These are phyloP conservation scores for Raphanus raphanistrum DNA, from an alignment of 345 rosid genomes.

Conservation along the genomic window DNA sequence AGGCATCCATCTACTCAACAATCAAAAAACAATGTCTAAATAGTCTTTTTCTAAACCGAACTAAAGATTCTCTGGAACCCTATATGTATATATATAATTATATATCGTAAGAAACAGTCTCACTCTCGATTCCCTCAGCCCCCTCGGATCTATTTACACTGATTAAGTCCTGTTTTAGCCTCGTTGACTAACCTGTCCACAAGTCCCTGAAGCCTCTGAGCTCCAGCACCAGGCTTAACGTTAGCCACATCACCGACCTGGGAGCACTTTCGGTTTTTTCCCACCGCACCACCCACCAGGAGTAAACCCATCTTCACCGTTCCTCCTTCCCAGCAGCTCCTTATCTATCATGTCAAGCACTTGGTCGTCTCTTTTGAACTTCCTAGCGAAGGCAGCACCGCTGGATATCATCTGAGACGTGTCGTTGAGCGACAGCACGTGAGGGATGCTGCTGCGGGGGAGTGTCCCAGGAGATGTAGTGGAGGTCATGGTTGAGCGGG, in stretches of 20 bases:
- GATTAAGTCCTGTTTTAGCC: conserved; percentile 52
- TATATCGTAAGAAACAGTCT: conserved; percentile 26
- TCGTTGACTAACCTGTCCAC: conserved; percentile 50
- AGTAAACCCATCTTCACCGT: conserved; percentile 54
- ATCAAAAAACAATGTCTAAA: conserved; percentile 18
- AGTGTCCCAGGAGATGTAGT: conserved; percentile 91
- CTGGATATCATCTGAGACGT: conserved; percentile 60
- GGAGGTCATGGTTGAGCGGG: conserved; percentile 84
- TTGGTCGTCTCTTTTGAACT: conserved; percentile 59
- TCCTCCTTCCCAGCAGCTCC: conserved; percentile 62
- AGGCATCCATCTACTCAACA: conserved; percentile 30
- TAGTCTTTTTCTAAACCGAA: conserved; percentile 27
- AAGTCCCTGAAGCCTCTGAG: conserved; percentile 62
- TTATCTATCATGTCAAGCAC: conserved; percentile 71
- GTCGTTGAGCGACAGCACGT: conserved; percentile 73
- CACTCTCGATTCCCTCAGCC: conserved; percentile 7
- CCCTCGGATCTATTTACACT: conserved; percentile 62
- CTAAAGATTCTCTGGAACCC: conserved; percentile 29
- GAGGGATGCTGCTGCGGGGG: conserved; percentile 98
- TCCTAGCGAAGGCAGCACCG: conserved; percentile 88
- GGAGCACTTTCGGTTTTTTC: conserved; percentile 60
- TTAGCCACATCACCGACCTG: conserved; percentile 62
- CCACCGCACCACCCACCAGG: conserved; percentile 98
- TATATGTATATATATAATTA: conserved; percentile 20
- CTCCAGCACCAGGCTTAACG: conserved; percentile 75